A percentile compares a stretch with the other conserved stretches of the same genome.
These are phyloP conservation scores for Globisporangium abappressorium DNA, from an alignment of 352 stramenopile genomes.

Conservation along the genomic window DNA sequence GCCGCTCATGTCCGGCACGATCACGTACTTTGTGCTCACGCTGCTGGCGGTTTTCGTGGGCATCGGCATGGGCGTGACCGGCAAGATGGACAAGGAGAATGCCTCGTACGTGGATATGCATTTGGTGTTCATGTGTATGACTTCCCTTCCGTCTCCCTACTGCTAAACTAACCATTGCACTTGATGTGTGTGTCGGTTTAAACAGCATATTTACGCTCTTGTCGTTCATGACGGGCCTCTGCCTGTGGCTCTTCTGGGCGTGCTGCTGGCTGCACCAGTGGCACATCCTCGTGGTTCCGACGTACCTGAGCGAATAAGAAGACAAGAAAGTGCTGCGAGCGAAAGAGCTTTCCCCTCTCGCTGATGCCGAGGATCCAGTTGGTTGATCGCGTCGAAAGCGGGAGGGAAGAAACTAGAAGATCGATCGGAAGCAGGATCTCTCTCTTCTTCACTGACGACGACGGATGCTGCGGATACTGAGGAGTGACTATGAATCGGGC, in stretches of 20 bases:
- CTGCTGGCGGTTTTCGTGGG: conserved; percentile 73
- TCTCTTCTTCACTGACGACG: background rate
- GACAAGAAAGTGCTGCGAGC: background rate
- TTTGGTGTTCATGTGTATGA: background rate
- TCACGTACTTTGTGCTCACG: conserved; percentile 88
- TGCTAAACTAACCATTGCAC: background rate
- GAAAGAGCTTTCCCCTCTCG: background rate
- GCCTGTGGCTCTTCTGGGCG: conserved; percentile 90
- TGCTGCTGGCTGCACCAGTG: conserved; percentile 90
- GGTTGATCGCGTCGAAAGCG: background rate
- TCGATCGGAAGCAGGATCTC: background rate
- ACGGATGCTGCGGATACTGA: background rate
- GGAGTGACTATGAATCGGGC: background rate
- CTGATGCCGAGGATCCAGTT: background rate
- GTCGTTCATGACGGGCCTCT: conserved; percentile 78
- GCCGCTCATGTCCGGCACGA: conserved; percentile 74
- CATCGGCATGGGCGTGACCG: conserved; percentile 73
- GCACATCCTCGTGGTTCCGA: conserved; percentile 85
- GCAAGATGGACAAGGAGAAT: conserved; percentile 84
- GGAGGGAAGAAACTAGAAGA: background rate
- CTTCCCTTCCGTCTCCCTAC: background rate
- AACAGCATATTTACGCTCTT: conserved; percentile 81
- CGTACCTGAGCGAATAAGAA: conserved; percentile 65
- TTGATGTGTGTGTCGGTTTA: conserved; percentile 3
- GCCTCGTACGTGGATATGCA: conserved; percentile 57